A percentile compares a stretch with the other conserved stretches of the same genome.
Conservation (phyloP, 2,329 filamentous ascomycete species). For the Rhynchosporium graminicola region DNA sequence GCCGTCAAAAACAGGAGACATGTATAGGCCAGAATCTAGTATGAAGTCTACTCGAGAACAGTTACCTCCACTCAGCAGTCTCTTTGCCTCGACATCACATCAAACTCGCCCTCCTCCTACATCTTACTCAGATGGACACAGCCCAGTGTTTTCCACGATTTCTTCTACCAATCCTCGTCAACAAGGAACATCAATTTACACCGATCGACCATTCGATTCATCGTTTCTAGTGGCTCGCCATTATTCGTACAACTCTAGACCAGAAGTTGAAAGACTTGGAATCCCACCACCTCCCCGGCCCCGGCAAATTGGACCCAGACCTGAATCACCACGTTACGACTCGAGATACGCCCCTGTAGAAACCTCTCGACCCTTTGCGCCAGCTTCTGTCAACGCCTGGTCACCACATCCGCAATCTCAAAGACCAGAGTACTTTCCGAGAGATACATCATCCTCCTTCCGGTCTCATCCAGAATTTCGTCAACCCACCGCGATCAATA, state of each 20-base stretch:
- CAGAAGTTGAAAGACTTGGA: constrained; percentile 34
- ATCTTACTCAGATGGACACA: constrained; percentile 38
- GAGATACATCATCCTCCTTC: constrained; percentile 39
- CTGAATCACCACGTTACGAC: constrained; percentile 39
- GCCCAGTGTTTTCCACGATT: constrained; percentile 35
- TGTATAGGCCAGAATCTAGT: constrained; percentile 31
- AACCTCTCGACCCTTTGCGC: constrained; percentile 24
- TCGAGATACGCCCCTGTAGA: constrained; percentile 27
- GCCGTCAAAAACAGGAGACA: constrained; percentile 28
- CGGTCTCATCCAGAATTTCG: constrained; percentile 29
- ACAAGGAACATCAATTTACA: constrained; percentile 33
- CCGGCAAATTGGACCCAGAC: constrained; percentile 21
- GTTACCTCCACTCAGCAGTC: constrained; percentile 40
- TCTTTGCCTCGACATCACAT: constrained; percentile 36
- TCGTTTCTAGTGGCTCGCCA: constrained; percentile 32
- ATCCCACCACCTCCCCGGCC: constrained; percentile 34
- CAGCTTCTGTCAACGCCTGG: constrained; percentile 33
- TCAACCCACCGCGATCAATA: constrained; percentile 26
- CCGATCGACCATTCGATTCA: constrained; percentile 32
- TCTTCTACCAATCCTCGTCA: constrained; percentile 36
- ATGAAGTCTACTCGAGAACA: constrained; percentile 36
- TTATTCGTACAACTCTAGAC: constrained; percentile 31
- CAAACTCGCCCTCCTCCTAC: constrained; percentile 32
- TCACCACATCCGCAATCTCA: constrained; percentile 35
- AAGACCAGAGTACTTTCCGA: constrained; percentile 34